Base-by-base conservation (phyloP, 139 green algal genomes). In the Mychonastes homosphaera region DNA sequence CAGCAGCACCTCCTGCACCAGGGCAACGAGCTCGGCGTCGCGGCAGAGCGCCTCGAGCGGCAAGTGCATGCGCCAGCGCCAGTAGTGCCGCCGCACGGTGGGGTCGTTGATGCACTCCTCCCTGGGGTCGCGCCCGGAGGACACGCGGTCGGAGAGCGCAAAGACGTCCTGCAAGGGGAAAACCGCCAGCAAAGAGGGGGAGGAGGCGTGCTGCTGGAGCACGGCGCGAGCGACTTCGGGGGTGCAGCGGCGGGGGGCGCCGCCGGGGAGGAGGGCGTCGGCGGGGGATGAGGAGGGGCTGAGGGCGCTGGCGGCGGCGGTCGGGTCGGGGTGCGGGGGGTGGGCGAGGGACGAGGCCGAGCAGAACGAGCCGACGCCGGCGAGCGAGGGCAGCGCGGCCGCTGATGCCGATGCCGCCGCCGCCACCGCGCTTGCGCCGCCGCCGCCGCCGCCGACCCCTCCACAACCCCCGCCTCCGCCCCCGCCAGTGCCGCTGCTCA, bases 91-190 rank as follows among this genome's bases (percentile, higher is more conserved):
- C 16, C 73, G 63, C 23, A 91, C 87, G n/a, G 87, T 91, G 3
- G 91, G 91, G 71, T 97, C 86, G 72, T 98, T 98, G 77, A 98
- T 95, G 3, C 78, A 82, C 76, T 97, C 90, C 64, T 95, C 84
- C 5, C 30, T 40, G 0, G 89, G 63, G 10, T 79, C 76, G 8
- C 86, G 72, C 23, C 34, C 35, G 12, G 63, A 50, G 58, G 78
- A 76, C n/a, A n/a, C n/a, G 16, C 56, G 50, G 3, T 50, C 30
- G 48, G 35, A 52, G 23, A 71, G 49, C 27, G 56, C 64, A 33
- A 71, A 56, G 15, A 65, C 28, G 40, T 71, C 54, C 64, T 71
- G 38, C 46, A n/a, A n/a, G 36, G 36, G 36, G n/a, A 98, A 89
- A 32, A 98, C 85, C 43, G 80, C 71, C 70, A 86, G 84, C 52